These are phyloP conservation scores for Heritiera fomes DNA, from an alignment of 345 rosid genomes.

Conservation along the genomic window DNA sequence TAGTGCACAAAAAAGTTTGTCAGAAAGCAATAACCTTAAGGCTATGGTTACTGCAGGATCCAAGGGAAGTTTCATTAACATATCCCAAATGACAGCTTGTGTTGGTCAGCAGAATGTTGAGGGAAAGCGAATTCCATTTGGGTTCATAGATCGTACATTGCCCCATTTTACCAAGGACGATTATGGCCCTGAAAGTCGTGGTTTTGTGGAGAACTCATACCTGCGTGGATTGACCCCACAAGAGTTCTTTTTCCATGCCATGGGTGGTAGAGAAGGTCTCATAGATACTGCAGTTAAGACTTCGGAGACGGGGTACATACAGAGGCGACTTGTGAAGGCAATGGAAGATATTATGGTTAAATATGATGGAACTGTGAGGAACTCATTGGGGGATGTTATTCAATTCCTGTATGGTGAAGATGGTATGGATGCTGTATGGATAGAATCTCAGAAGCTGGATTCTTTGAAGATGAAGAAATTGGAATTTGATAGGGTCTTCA, in stretches of 20 bases:
- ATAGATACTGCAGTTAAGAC: no score
- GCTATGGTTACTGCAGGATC: no score
- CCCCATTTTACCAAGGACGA: conserved; percentile 90
- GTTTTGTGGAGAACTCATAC: no score
- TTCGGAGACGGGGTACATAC: conserved; percentile 16
- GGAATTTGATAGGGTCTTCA: conserved; percentile 74
- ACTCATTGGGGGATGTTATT: conserved; percentile 92
- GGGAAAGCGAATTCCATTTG: conserved; percentile 95
- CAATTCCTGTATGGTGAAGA: conserved; percentile 98
- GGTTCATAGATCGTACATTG: conserved; percentile 80
- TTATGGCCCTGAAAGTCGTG: no score
- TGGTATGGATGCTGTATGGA: conserved; percentile 99
- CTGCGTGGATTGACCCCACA: no score
- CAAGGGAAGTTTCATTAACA: conserved; percentile 96
- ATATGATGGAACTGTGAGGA: conserved; percentile 96
- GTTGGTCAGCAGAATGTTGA: conserved; percentile 99
- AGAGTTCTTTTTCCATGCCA: no score
- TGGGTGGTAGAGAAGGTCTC: no score
- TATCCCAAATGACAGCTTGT: conserved; percentile 99
- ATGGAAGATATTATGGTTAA: conserved; percentile 99
- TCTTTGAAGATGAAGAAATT: conserved; percentile 81
- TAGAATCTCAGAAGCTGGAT: conserved; percentile 88
- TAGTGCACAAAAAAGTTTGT: conserved; percentile 89
- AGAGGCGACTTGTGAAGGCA: conserved; percentile 95
- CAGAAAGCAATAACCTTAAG: conserved; percentile 50